These are phyloP conservation scores for Dendrobium huoshanense DNA, from an alignment of 106 monocot genomes.

Conservation along the genomic window DNA sequence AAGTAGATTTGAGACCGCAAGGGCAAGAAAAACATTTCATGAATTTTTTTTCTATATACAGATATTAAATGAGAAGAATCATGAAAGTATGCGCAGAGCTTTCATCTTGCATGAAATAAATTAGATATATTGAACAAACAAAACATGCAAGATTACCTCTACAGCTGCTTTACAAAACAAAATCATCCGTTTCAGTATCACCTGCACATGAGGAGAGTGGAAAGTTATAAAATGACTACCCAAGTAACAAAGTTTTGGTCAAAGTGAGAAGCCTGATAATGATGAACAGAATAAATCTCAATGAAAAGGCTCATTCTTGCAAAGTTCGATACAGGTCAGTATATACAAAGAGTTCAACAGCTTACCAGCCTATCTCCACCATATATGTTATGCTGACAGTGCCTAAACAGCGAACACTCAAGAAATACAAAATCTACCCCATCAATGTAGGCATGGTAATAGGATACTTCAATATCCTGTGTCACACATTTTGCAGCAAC, in stretches of 20 bases:
- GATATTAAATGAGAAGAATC: neutral
- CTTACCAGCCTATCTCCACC: constrained; percentile 60
- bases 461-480: constrained; percentile 76
- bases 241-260: neutral
- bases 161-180: constrained; percentile 76
- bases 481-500: neutral
- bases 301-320: neutral
- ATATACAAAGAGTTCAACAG: constrained; percentile 1
- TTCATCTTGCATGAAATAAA: neutral
- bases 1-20: neutral
- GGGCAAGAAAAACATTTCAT: neutral
- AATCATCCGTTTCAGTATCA: constrained; percentile 62
- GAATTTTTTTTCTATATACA: neutral
- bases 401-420: constrained; percentile 49
- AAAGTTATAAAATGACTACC: neutral
- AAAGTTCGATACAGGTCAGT: neutral
- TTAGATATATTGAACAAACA: neutral
- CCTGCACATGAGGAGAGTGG: constrained; percentile 22
- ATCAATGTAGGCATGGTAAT: constrained; percentile 75
- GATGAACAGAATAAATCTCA: neutral
- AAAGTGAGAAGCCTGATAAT: neutral
- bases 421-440: constrained; percentile 93
- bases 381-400: constrained; percentile 55
- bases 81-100: neutral
- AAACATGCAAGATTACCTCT: constrained; percentile 43